Conservation (phyloP, 371 early-diverging fungal species). For the Encephalitozoon cuniculi region DNA sequence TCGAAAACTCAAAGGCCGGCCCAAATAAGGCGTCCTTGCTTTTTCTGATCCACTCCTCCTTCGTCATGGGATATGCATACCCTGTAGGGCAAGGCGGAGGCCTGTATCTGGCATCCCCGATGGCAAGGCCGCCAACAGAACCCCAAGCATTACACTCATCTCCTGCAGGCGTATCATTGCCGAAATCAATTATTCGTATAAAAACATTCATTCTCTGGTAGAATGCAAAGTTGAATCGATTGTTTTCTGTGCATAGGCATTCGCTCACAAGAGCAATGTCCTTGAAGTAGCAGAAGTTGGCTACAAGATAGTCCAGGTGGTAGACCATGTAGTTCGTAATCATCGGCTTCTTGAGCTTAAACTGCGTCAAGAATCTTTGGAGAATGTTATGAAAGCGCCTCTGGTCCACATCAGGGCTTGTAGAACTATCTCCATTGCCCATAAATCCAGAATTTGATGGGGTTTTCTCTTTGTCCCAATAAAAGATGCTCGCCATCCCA, state of each 20-base stretch:
- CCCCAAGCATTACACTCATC: not conserved
- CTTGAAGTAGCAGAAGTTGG: constrained; percentile 36
- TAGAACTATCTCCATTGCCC: not conserved
- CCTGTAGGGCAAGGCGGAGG: not conserved
- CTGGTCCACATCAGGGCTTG: not conserved
- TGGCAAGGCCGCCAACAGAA: not conserved
- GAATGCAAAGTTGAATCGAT: constrained; percentile 25
- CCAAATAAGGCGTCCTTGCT: not conserved
- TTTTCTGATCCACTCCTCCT: not conserved
- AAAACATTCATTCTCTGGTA: not conserved
- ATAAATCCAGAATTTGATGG: not conserved
- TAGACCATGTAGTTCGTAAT: constrained; percentile 24
- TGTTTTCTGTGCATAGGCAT: constrained; percentile 26
- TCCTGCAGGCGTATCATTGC: not conserved
- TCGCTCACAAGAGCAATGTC: constrained; percentile 32
- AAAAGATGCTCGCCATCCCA: not conserved
- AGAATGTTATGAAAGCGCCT: constrained; percentile 9
- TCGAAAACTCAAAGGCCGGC: not conserved
- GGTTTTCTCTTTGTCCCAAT: not conserved
- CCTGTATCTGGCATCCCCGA: too few species aligned
- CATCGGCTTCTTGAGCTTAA: constrained; percentile 1
- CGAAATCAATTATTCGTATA: constrained; percentile 5
- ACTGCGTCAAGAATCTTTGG: constrained; percentile 7
- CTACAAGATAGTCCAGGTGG: constrained; percentile 37
- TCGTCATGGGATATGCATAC: not conserved